Conservation (phyloP, 2,329 filamentous ascomycete species). For the Cordyceps fumosorosea region DNA sequence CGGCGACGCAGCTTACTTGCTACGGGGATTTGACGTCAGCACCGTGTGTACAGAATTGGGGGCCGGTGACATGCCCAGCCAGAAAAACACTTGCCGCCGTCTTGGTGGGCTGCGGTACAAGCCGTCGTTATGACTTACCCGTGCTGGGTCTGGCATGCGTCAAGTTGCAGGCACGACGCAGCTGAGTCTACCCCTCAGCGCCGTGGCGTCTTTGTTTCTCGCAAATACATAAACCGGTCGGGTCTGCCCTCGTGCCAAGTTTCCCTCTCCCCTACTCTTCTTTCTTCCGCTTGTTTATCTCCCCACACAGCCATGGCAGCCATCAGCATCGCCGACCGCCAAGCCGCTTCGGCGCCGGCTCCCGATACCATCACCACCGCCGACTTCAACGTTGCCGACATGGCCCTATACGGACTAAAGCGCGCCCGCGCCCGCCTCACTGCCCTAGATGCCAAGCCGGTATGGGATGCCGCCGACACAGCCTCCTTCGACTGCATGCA, state of each 20-base stretch:
- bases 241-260: too few species aligned
- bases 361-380: not conserved
- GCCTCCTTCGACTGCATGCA: constrained; percentile 20
- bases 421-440: not conserved
- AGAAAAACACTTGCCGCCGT: not conserved
- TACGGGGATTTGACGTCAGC: too few species aligned
- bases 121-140: not conserved
- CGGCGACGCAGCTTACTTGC: too few species aligned
- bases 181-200: not conserved
- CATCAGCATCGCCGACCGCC: not conserved
- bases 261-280: not conserved
- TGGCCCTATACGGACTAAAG: constrained; percentile 4
- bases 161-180: not conserved
- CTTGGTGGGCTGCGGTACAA: not conserved
- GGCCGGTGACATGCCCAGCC: too few species aligned
- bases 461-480: constrained; percentile 18
- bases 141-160: not conserved
- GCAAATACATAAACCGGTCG: not conserved
- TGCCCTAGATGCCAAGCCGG: constrained; percentile 12
- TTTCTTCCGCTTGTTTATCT: not conserved
- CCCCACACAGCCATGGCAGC: not conserved
- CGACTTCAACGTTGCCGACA: constrained; percentile 8
- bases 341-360: not conserved
- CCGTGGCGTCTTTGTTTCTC: not conserved
- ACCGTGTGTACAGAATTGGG: not conserved